Conservation (phyloP, 1,139 yeast genomes). For the Zygoascus meyerae region DNA sequence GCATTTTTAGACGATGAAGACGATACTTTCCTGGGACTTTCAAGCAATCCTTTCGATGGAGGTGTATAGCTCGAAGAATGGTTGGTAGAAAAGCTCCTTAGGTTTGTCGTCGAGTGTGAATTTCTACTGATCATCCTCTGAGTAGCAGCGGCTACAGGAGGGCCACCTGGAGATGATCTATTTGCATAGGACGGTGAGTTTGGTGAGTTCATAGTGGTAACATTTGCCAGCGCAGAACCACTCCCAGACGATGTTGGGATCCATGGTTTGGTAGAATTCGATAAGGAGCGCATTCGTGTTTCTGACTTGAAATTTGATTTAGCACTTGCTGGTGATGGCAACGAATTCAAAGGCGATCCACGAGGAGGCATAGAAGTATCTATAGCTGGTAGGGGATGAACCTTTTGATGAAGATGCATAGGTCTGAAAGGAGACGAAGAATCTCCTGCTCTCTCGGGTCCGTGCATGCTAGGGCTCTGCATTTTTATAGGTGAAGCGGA, state of each 20-base stretch:
- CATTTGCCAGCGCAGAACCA: constrained; percentile 4
- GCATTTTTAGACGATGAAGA: neutral
- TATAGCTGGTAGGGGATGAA: constrained; percentile 11
- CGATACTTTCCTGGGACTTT: neutral
- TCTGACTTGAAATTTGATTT: neutral
- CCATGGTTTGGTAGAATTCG: constrained; percentile 22
- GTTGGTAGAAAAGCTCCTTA: constrained; percentile 1
- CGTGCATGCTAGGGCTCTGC: neutral
- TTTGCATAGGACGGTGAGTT: neutral
- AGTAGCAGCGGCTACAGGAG: constrained; percentile 21
- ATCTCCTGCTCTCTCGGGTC: neutral
- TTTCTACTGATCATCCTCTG: constrained; percentile 19
- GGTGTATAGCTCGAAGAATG: neutral
- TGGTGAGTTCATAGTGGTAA: neutral
- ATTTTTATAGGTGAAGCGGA: no score
- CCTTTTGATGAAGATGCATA: constrained; percentile 11
- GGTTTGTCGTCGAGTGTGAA: constrained; percentile 5
- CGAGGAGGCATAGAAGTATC: neutral
- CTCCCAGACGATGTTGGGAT: constrained; percentile 8
- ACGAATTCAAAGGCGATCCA: neutral
- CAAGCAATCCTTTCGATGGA: neutral
- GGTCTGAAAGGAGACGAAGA: constrained; percentile 17
- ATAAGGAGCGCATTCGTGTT: constrained; percentile 20
- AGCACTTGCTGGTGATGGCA: constrained; percentile 1
- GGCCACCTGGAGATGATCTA: constrained; percentile 16